Base-by-base conservation (phyloP, 305 asterid species). In the Salvia sclarea region DNA sequence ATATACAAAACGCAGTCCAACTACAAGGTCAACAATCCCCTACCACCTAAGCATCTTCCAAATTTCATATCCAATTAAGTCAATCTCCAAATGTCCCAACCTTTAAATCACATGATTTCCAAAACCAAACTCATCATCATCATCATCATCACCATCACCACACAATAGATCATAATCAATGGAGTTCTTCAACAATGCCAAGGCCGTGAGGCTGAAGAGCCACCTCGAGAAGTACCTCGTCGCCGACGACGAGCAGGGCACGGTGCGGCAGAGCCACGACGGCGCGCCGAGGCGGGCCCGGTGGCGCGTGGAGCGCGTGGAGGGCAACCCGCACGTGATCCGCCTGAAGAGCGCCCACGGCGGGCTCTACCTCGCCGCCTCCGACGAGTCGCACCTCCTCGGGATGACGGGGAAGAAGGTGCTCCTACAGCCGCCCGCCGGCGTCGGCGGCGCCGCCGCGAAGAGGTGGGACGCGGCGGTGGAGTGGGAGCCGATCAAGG, bases 401-500 rank as follows among this genome's bases (percentile, higher is more conserved):
- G 96, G 96, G 1, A 80, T 86, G 82, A 85, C 95, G 0, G 95
- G 97, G 0, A 86, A 84, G 18, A 91, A 84, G 18, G 93, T 88
- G 41, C 40, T 69, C 37, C 55, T 71, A 45, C 95, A 88, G 59
- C n/a, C n/a, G n/a, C n/a, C n/a, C n/a, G n/a, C n/a, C n/a, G n/a
- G n/a, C n/a, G n/a, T n/a, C n/a, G n/a, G n/a, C n/a, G n/a, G n/a
- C n/a, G n/a, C n/a, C n/a, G n/a, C n/a, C n/a, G n/a, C n/a, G n/a
- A n/a, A n/a, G 12, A 45, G 21, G 61, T 64, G 67, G 8, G 82
- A 76, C 56, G 40, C 40, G 2, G 59, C 85, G 0, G 30, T 80
- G 2, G 95, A 91, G 31, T 91, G 97, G 97, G 97, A 88, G 80
- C 95, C 96, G 3, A 76, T 88, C 30, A 91, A 80, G 60, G 97